phyloP scores from a whole-genome alignment of 371 early-diverging fungal species.

The Lichtheimia ornata region DNA sequence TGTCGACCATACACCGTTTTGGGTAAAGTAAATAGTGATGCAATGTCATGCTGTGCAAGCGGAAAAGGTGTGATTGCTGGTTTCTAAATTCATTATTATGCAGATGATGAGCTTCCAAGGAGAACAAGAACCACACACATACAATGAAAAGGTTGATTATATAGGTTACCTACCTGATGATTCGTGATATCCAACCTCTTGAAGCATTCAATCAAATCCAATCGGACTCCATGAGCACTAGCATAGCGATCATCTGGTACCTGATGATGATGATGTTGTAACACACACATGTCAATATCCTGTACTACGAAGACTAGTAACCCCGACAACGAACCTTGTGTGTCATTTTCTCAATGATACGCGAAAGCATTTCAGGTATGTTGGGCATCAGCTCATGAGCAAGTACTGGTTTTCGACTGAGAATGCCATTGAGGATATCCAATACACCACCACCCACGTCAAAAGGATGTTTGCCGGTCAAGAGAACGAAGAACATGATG shows the following conservation, averaged over 20 bases:
- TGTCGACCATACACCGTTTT: constrained; percentile 43
- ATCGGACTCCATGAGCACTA: constrained; percentile 53
- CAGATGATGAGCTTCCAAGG: neutral
- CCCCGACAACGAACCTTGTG: constrained; percentile 41
- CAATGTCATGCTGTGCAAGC: constrained; percentile 43
- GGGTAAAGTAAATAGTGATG: constrained; percentile 44
- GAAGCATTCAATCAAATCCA: constrained; percentile 55
- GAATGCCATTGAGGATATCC: constrained; percentile 53
- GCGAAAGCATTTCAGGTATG: constrained; percentile 47
- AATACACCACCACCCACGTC: constrained; percentile 46
- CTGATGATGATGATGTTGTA: constrained; percentile 20
- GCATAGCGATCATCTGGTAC: constrained; percentile 59
- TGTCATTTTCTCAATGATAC: constrained; percentile 59
- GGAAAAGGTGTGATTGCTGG: constrained; percentile 26
- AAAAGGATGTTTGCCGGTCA: constrained; percentile 54
- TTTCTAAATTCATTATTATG: constrained; percentile 20
- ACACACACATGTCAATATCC: neutral
- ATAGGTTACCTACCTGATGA: constrained; percentile 24
- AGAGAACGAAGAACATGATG: constrained; percentile 48
- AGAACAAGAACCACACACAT: too few relatives aligned
- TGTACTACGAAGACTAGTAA: neutral
- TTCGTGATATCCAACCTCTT: constrained; percentile 30
- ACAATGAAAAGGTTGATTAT: neutral
- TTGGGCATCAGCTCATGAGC: constrained; percentile 47
- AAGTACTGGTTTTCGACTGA: constrained; percentile 45